Evolutionary conservation across 2,329 filamentous ascomycete species (phyloP).

Genomic region (Bipolaris gigantea): DNA sequence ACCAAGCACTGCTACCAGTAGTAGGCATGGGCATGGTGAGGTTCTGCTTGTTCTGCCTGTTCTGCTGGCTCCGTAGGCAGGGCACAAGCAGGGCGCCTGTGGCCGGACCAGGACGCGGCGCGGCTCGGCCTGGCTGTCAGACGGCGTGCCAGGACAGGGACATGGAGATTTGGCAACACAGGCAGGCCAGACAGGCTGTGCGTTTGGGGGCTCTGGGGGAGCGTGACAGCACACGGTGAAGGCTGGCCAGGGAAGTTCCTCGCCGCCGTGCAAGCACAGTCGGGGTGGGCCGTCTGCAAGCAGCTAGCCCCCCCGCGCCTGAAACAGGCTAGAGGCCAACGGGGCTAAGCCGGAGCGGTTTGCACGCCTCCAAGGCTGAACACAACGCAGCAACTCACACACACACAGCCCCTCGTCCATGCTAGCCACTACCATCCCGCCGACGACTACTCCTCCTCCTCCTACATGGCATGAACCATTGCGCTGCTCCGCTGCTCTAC

Average conservation of each 20-base stretch:
- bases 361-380: slow-evolving; percentile 15
- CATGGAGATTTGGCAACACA: background rate
- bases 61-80: too few species aligned
- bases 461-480: slow-evolving; percentile 11
- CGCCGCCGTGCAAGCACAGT: slow-evolving; percentile 1
- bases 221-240: slow-evolving; percentile 10
- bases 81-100: slow-evolving; percentile 6
- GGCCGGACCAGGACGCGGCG: slow-evolving; percentile 4
- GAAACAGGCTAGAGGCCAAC: slow-evolving; percentile 26
- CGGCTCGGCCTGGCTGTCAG: slow-evolving; percentile 11
- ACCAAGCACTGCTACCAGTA: background rate
- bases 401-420: slow-evolving; percentile 17
- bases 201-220: background rate
- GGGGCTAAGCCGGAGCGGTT: slow-evolving; percentile 21
- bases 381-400: slow-evolving; percentile 20
- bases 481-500: background rate
- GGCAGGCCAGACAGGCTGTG: background rate
- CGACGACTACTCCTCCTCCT: too few species aligned
- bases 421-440: background rate
- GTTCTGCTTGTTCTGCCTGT: background rate
- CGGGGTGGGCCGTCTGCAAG: slow-evolving; percentile 2
- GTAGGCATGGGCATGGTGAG: background rate
- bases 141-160: background rate
- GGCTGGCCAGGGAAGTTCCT: slow-evolving; percentile 8
- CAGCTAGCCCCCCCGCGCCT: slow-evolving; percentile 8